phyloP scores from a whole-genome alignment of 345 rosid genomes.

The Geranium rotundifolium region DNA sequence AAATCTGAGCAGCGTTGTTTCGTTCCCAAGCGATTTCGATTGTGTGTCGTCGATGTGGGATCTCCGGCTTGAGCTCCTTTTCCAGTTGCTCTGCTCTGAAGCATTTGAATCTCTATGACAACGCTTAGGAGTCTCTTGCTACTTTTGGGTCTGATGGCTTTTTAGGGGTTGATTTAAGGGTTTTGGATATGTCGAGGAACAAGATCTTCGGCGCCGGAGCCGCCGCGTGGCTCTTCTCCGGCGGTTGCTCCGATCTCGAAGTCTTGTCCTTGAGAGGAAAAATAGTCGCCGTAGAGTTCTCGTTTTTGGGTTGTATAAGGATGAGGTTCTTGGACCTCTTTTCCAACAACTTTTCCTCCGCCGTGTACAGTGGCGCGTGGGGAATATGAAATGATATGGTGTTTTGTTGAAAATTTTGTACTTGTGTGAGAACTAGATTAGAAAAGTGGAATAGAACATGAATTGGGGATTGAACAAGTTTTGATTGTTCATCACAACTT shows the following conservation, averaged over 20 bases:
- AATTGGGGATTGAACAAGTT: too few species aligned
- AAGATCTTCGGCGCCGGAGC: conserved; percentile 37
- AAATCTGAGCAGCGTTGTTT: conserved; percentile 51
- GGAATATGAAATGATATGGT: too few species aligned
- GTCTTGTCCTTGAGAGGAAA: conserved; percentile 48
- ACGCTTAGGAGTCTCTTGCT: conserved; percentile 30
- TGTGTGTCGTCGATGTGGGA: conserved; percentile 46
- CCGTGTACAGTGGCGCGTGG: conserved; percentile 27
- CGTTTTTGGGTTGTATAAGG: conserved; percentile 46
- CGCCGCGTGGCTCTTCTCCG: conserved; percentile 43
- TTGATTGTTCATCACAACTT: too few species aligned
- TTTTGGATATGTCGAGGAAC: conserved; percentile 68
- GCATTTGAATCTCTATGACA: conserved; percentile 48
- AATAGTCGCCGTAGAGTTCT: conserved; percentile 50
- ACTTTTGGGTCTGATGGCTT: conserved; percentile 35
- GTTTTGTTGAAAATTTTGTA: too few species aligned
- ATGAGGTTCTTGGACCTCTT: conserved; percentile 63
- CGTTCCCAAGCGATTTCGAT: conserved; percentile 41
- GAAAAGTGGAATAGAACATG: too few species aligned
- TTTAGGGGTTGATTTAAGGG: conserved; percentile 42
- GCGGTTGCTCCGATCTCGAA: conserved; percentile 52
- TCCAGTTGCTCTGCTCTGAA: conserved; percentile 47
- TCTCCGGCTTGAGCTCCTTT: conserved; percentile 37
- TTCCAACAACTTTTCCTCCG: conserved; percentile 52
- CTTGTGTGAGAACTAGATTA: too few species aligned